phyloP scores from a whole-genome alignment of 305 asterid species.

The Rubia occidens region DNA sequence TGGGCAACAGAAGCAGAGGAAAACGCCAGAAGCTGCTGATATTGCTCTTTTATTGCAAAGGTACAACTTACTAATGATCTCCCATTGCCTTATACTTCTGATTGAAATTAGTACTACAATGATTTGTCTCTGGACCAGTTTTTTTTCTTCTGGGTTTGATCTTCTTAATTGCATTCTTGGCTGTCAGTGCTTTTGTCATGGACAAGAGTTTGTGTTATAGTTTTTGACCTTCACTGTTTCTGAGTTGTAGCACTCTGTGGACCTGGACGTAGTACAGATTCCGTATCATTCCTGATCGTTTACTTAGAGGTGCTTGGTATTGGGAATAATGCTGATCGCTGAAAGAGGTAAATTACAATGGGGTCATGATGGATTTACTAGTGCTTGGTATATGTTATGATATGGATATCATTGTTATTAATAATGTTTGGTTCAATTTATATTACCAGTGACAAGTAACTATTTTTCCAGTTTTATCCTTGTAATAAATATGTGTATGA shows the following conservation, averaged over 20 bases:
- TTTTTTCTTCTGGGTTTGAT: not conserved
- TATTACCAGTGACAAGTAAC: too few relatives aligned
- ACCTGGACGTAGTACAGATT: not conserved
- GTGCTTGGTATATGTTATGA: not conserved
- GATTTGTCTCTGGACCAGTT: too few relatives aligned
- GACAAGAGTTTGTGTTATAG: not conserved
- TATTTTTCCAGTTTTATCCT: too few relatives aligned
- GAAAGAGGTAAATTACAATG: not conserved
- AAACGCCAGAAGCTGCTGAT: slow-evolving; percentile 95
- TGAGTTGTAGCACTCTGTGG: not conserved
- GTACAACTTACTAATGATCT: slow-evolving; percentile 26
- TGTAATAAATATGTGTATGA: too few relatives aligned
- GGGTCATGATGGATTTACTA: not conserved
- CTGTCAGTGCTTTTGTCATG: not conserved
- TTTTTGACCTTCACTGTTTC: not conserved
- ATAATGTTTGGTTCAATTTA: not conserved
- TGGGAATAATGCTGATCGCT: not conserved
- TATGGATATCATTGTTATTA: not conserved
- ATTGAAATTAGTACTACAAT: not conserved
- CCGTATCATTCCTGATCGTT: not conserved
- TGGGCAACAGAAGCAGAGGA: slow-evolving; percentile 94
- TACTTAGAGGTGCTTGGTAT: not conserved
- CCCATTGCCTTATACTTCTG: not conserved
- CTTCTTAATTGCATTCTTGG: not conserved
- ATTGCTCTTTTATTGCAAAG: slow-evolving; percentile 84